Percentiles rank a stretch among this genome's conserved stretches.
phyloP scores from a whole-genome alignment of 176 grass and related monocot genomes.

The Zoysia japonica region DNA sequence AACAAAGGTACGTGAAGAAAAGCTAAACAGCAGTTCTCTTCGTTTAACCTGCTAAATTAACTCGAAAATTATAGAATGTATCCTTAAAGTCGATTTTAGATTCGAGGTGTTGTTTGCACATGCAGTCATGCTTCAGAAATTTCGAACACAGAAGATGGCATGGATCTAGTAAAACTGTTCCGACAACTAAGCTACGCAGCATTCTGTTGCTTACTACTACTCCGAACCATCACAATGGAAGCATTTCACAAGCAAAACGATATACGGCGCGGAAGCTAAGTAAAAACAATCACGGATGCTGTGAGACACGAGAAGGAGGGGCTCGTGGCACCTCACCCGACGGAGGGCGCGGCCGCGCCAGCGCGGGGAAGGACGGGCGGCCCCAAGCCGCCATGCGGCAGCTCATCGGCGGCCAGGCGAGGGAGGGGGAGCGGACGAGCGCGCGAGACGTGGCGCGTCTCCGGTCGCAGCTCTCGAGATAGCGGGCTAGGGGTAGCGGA shows the following conservation, averaged over 20 bases:
- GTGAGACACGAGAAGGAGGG: background rate
- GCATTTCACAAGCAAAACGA: background rate
- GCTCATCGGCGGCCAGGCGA: conserved; percentile 43
- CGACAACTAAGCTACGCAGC: background rate
- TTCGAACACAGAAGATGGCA: background rate
- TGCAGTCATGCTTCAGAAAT: background rate
- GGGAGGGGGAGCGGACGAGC: background rate
- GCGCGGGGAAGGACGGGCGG: conserved; percentile 25
- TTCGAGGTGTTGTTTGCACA: background rate
- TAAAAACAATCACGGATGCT: background rate
- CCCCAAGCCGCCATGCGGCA: conserved; percentile 44
- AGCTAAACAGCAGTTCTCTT: background rate
- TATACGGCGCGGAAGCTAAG: conserved; percentile 7
- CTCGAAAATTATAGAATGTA: background rate
- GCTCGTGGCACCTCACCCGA: conserved; percentile 26
- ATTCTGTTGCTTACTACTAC: background rate
- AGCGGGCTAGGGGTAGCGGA: background rate
- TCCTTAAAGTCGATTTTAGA: background rate
- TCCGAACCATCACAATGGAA: background rate
- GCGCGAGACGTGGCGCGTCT: conserved; percentile 30
- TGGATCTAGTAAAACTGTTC: background rate
- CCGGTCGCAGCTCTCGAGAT: conserved; percentile 26
- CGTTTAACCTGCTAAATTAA: background rate
- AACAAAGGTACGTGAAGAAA: background rate
- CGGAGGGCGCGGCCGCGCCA: conserved; percentile 26